These are phyloP conservation scores for Ceratobasidium theobromae DNA, from an alignment of 1,284 basidiomycete genomes.

Conservation along the genomic window DNA sequence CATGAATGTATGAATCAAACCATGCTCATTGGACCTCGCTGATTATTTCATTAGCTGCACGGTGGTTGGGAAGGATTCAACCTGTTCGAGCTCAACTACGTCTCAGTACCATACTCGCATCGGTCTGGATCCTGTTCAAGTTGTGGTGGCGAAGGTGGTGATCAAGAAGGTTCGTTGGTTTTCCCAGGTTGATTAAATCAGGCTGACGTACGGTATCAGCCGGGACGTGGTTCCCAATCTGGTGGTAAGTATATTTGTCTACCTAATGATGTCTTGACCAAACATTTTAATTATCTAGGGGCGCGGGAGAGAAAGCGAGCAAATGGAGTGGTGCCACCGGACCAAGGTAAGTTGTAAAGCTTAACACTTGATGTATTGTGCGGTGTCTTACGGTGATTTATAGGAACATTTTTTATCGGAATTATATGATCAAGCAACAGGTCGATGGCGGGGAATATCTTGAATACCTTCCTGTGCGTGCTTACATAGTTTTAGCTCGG, in stretches of 20 bases:
- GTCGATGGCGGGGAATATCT: conserved; percentile 20
- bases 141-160: conserved; percentile 18
- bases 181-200: neutral
- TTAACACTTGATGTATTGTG: neutral
- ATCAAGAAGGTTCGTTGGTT: conserved; percentile 24
- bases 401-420: conserved; percentile 30
- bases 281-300: conserved; percentile 1
- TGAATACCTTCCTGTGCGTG: conserved; percentile 29
- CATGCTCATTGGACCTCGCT: neutral
- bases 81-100: conserved; percentile 29
- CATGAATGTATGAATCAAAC: conserved; percentile 13
- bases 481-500: neutral
- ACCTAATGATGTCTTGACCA: neutral
- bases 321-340: conserved; percentile 33
- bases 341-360: conserved; percentile 10
- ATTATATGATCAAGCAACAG: conserved; percentile 32
- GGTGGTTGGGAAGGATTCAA: conserved; percentile 33
- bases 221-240: conserved; percentile 27
- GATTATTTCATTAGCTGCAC: conserved; percentile 11
- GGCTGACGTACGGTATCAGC: neutral
- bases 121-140: conserved; percentile 26
- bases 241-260: conserved; percentile 16
- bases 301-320: conserved; percentile 31
- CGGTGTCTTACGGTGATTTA: neutral
- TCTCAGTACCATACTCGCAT: conserved; percentile 29